phyloP scores from a whole-genome alignment of 2,329 filamentous ascomycete species.

The Trichoderma polysporum region DNA sequence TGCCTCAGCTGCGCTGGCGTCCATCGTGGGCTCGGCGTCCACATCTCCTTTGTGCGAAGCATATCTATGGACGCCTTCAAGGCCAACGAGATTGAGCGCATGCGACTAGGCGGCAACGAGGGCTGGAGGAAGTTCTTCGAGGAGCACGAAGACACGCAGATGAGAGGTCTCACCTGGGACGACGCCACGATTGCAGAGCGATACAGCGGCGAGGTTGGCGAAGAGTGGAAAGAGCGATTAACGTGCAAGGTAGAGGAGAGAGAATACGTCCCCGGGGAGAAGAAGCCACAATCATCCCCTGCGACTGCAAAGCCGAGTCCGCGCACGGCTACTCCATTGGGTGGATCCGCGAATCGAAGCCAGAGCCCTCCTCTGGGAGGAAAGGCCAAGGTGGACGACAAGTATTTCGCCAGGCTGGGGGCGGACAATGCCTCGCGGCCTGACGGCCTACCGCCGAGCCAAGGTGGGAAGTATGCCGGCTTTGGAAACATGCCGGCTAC shows the following conservation, averaged over 20 bases:
- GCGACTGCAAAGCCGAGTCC: conserved; percentile 37
- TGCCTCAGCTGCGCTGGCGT: conserved; percentile 94
- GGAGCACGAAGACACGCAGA: conserved; percentile 62
- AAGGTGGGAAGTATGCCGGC: conserved; percentile 88
- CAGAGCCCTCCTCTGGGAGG: conserved; percentile 42
- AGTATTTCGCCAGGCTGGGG: conserved; percentile 85
- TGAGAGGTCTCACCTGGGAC: conserved; percentile 72
- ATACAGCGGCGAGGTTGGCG: conserved; percentile 85
- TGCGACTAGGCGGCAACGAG: conserved; percentile 89
- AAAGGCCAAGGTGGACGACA: conserved; percentile 71
- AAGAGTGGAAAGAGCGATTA: conserved; percentile 92
- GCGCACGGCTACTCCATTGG: conserved; percentile 43
- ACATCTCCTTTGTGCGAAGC: conserved; percentile 96
- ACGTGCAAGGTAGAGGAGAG: conserved; percentile 83
- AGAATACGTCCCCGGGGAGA: conserved; percentile 77
- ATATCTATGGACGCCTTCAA: conserved; percentile 99
- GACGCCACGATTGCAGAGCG: conserved; percentile 86
- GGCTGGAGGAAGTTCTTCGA: conserved; percentile 88
- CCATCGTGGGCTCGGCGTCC: conserved; percentile 90
- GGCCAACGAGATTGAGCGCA: conserved; percentile 83
- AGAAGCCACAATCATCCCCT: conserved; percentile 46
- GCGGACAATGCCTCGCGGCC: conserved; percentile 76
- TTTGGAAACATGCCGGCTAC: conserved; percentile 77
- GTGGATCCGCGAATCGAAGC: conserved; percentile 40
- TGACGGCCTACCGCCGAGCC: conserved; percentile 74